These are phyloP conservation scores for Wickerhamomyces hampshirensis DNA, from an alignment of 805 yeast species.

Conservation along the genomic window DNA sequence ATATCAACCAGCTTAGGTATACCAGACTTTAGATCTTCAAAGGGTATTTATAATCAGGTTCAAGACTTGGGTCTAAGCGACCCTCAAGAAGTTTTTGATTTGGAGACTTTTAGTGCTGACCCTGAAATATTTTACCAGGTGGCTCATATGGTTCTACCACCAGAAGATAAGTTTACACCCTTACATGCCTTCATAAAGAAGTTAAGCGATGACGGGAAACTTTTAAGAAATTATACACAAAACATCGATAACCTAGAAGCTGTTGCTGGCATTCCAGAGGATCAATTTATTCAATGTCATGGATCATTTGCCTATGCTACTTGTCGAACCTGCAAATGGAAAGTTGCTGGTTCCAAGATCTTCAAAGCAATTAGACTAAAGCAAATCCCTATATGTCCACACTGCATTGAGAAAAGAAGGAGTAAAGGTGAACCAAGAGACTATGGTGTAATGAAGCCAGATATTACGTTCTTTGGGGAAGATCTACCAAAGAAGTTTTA, in stretches of 20 bases:
- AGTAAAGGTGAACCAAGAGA: constrained; percentile 37
- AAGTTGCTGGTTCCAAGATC: constrained; percentile 61
- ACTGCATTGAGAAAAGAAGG: constrained; percentile 46
- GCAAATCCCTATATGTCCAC: constrained; percentile 69
- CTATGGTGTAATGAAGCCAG: constrained; percentile 85
- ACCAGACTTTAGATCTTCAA: constrained; percentile 88
- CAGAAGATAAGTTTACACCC: constrained; percentile 61
- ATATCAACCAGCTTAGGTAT: constrained; percentile 86
- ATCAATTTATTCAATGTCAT: constrained; percentile 80
- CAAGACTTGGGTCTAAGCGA: constrained; percentile 67
- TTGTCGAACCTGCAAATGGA: constrained; percentile 69
- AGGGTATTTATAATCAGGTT: constrained; percentile 74
- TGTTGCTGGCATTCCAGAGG: constrained; percentile 67
- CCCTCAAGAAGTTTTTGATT: constrained; percentile 87
- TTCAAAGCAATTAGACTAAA: constrained; percentile 53
- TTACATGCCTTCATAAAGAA: constrained; percentile 75
- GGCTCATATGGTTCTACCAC: constrained; percentile 81
- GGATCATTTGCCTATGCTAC: constrained; percentile 89
- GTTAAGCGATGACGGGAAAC: constrained; percentile 69
- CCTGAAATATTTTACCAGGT: constrained; percentile 83
- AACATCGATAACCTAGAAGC: constrained; percentile 85
- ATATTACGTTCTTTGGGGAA: constrained; percentile 89
- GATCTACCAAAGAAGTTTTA: constrained; percentile 70
- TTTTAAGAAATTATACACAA: constrained; percentile 83
- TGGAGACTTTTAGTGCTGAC: constrained; percentile 63